Evolutionary conservation across 1,284 basidiomycete species (phyloP), one percentile per base, ranked within the genome.

Genomic region (Xanthoconium separans): DNA sequence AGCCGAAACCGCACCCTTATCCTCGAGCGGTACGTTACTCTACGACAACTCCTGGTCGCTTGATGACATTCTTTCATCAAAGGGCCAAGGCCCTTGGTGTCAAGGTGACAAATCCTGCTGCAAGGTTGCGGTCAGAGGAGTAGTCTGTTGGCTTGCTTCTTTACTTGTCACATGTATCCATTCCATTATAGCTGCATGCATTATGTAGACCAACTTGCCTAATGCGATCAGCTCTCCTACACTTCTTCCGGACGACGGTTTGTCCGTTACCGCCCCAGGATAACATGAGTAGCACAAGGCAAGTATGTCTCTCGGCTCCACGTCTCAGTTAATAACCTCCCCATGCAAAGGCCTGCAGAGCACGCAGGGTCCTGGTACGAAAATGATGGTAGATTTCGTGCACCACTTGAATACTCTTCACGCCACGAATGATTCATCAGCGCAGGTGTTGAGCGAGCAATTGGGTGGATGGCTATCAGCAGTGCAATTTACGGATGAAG

Each of bases 91-190:
- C 84, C 54, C 78, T 97, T 62, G 86, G 90, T 61, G 79, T 95
- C 74, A 96, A 94, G 81, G 91, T 99, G 71, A 98, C 94, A 64
- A 99, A 99, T 83, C 75, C 93, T 61, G 85, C 89, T 66, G 97
- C 92, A 69, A 93, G 93, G 73, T 85, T 99, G 77, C 91, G 96
- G 78, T 92, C 95, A 73, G 95, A 98, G 82, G 97, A 99, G 64
- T 69, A 69, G 66, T 56, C 50, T 62, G 60, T 65, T 53, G 53
- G 61, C 64, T 49, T 68, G 53, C 64, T 66, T 58, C 69, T 57
- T 59, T 57, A 64, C 55, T 57, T 56, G 59, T 51, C 54, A 57
- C 71, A 72, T 76, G 75, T 76, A 77, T 65, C 62, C 68, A 63
- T 71, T 69, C 61, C 65, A 65, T 70, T 16, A 34, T 7, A 34